phyloP scores from a whole-genome alignment of 441 rosid genomes.

The Dalechampia spathulata region DNA sequence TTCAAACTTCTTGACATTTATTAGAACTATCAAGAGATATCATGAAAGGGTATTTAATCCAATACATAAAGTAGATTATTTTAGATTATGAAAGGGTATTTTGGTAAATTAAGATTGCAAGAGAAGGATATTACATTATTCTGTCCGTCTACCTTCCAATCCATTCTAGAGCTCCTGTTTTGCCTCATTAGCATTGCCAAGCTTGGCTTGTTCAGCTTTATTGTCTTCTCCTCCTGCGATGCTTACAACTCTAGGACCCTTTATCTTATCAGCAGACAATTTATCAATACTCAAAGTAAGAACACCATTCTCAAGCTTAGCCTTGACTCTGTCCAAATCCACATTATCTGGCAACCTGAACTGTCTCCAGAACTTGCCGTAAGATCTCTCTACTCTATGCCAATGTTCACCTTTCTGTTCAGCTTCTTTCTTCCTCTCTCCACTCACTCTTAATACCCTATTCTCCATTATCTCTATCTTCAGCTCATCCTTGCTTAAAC shows the following conservation, averaged over 20 bases:
- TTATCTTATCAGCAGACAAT: slow-evolving; percentile 48
- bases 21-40: too few relatives aligned
- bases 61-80: too few relatives aligned
- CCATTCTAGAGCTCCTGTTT: slow-evolving; percentile 37
- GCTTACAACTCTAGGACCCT: slow-evolving; percentile 49
- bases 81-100: too few relatives aligned
- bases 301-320: slow-evolving; percentile 67
- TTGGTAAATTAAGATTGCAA: too few relatives aligned
- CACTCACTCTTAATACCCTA: slow-evolving; percentile 55
- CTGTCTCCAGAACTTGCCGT: slow-evolving; percentile 77
- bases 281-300: slow-evolving; percentile 43
- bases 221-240: slow-evolving; percentile 37
- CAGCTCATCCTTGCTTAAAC: slow-evolving; percentile 56
- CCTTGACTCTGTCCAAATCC: slow-evolving; percentile 50
- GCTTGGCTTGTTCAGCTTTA: slow-evolving; percentile 17
- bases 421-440: slow-evolving; percentile 61
- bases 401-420: slow-evolving; percentile 61
- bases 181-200: slow-evolving; percentile 15
- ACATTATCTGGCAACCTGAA: slow-evolving; percentile 63
- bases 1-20: too few relatives aligned
- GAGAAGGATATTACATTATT: too few relatives aligned
- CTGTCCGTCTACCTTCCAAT: too few relatives aligned
- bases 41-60: too few relatives aligned
- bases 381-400: slow-evolving; percentile 66
- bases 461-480: slow-evolving; percentile 65